Base-by-base conservation (phyloP, 2,329 filamentous ascomycete species). In the Penicillium sp. region DNA sequence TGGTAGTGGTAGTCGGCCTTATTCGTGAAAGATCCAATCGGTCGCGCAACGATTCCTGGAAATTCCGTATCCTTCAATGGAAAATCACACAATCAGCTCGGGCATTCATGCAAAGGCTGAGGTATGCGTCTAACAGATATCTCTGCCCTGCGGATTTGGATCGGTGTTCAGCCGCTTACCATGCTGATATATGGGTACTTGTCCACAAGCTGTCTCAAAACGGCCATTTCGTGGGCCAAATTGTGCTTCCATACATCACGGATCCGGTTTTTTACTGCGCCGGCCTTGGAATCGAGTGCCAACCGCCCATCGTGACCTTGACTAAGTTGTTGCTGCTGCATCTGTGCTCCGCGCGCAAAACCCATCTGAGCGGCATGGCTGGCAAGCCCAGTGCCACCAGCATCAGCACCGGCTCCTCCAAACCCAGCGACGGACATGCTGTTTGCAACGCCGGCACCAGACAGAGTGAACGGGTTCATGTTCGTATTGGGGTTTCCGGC, bases 1-100 rank as follows among this genome's bases (percentile, higher is more conserved):
- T 99, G 95, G 79, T 99, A 99, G 75, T 99, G 95, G 74, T 99
- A 99, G 71, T 97, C 94, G 66, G 92, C 95, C 80, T 97, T 98
- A 60, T 91, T 95, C 60, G 90, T 87, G 76, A 99, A 99, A 57
- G 90, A 88, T 51, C 95, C 95, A 84, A 99, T 98, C 1, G 95
- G 95, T 67, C 95, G 87, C 28, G 94, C 92, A 55, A 99, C 94
- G 55, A 99, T 92, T 58, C 95, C 95, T n/a, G 95, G 95, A 69
- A 99, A 99, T 75, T 98, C 94, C 25, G 95, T 97, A 75, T 99
- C 95, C 93, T 96, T 73, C 54, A 41, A 15, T 28, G 17, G 22
- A 17, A 17, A 35, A 37, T 10, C 31, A 48, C 35, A 42, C 60
- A 47, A 69, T 69, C 63, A 71, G 58, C 51, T 53, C 22, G 45